Conservation (phyloP, 805 yeast species). For the Starmera amethionina region DNA sequence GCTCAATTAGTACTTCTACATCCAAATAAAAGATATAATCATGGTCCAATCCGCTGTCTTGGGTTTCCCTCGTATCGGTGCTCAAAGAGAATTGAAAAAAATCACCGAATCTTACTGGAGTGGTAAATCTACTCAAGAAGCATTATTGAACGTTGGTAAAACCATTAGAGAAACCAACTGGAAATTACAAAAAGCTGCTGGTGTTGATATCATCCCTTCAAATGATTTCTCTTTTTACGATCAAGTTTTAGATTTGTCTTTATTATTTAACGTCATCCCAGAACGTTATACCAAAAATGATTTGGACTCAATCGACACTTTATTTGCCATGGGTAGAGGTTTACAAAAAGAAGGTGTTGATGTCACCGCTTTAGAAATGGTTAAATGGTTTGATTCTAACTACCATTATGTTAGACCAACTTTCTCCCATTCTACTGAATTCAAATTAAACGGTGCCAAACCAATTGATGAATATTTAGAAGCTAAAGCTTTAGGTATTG, state of each 20-base stretch:
- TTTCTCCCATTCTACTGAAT: slow-evolving; percentile 87
- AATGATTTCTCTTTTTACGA: slow-evolving; percentile 98
- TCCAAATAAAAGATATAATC: slow-evolving; percentile 3
- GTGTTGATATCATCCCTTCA: slow-evolving; percentile 94
- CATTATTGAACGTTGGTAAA: slow-evolving; percentile 86
- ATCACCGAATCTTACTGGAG: slow-evolving; percentile 99
- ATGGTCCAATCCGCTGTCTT: slow-evolving; percentile 97
- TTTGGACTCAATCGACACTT: slow-evolving; percentile 80
- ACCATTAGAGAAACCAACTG: slow-evolving; percentile 93
- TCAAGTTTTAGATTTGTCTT: slow-evolving; percentile 88
- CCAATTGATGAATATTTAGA: slow-evolving; percentile 97
- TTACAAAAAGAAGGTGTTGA: slow-evolving; percentile 96
- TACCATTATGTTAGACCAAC: slow-evolving; percentile 99
- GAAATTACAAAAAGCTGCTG: slow-evolving; percentile 95
- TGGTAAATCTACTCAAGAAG: slow-evolving; percentile 84
- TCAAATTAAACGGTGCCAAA: slow-evolving; percentile 93
- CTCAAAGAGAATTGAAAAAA: slow-evolving; percentile 98
- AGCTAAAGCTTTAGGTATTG: slow-evolving; percentile 93
- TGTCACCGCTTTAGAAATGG: slow-evolving; percentile 99
- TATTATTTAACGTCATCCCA: slow-evolving; percentile 92
- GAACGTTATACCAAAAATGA: slow-evolving; percentile 92
- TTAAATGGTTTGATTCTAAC: slow-evolving; percentile 99
- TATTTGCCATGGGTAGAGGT: slow-evolving; percentile 99
- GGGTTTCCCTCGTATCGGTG: slow-evolving; percentile 99
- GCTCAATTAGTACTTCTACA: not conserved